Evolutionary conservation across 2,329 filamentous ascomycete genomes (phyloP), one percentile per base, ranked within the genome.

Genomic region (Balansia obtecta): DNA sequence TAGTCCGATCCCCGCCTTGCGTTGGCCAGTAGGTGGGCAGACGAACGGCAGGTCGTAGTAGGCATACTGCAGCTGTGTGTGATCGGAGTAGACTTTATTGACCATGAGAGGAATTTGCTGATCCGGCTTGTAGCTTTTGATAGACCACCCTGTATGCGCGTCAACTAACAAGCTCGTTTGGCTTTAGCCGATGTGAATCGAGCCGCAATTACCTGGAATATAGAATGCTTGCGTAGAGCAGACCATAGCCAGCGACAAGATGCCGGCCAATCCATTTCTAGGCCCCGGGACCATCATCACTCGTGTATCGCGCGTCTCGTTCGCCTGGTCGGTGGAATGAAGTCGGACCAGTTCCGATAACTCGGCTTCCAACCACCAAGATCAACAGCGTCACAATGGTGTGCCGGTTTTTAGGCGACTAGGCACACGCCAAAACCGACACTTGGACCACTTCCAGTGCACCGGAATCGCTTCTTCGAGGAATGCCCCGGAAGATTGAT

Each of bases 61-160:
- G 57, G 88, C 88, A 77, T 89, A 94, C 65, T 94, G 88, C n/a
- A 95, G 72, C 64, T 93, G 85, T 8, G 86, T 93, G 60, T 86
- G 83, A 68, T 94, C 88, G 50, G 88, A 94, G 67, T 90, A 94
- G 59, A 90, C 83, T 66, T 95, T 95, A 71, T 95, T 95, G 56
- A 93, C 86, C 50, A 91, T 81, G n/a, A 95, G 74, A 1, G 88
- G 88, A 39, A 95, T 85, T 11, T 80, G 73, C 58, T 94, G 85
- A 64, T 80, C 78, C 55, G 89, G 79, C 56, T 75, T 76, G 64
- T 94, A 94, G 61, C 80, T 88, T 62, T 83, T 85, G 61, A 90
- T 82, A 6, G 88, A 94, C 75, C 86, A 93, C 57, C 88, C 88
- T 75, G 56, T 8, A 18, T 38, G 30, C 11, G 11, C 2, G 52